A percentile compares a stretch with the other conserved stretches of the same genome.
phyloP scores from a whole-genome alignment of 108 stramenopile genomes.

The Nitzschia sp. region DNA sequence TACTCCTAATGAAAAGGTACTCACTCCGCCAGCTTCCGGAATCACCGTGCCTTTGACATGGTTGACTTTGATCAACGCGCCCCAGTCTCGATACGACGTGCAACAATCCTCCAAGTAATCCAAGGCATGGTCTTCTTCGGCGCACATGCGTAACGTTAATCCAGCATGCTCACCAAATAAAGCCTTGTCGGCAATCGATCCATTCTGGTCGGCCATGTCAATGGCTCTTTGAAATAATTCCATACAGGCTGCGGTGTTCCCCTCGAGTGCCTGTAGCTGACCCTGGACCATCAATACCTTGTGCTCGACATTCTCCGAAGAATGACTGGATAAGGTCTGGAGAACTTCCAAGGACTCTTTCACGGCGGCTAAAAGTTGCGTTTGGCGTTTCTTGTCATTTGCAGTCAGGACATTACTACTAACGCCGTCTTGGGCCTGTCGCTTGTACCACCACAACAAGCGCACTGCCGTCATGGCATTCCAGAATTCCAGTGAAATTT shows the following conservation, averaged over 20 bases:
- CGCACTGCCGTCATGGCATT: slow-evolving; percentile 13
- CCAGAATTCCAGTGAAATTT: neutral
- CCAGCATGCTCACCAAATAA: slow-evolving; percentile 9
- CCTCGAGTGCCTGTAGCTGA: neutral
- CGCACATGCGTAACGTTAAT: slow-evolving; percentile 5
- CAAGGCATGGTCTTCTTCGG: slow-evolving; percentile 6
- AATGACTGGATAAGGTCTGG: neutral
- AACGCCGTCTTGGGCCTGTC: neutral
- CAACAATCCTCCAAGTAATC: slow-evolving; percentile 16
- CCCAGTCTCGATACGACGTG: slow-evolving; percentile 6
- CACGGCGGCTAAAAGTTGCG: neutral
- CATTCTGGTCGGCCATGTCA: neutral
- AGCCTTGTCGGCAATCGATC: neutral
- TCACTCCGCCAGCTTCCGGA: slow-evolving; percentile 14
- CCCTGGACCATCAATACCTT: slow-evolving; percentile 11
- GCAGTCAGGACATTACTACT: neutral
- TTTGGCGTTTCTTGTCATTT: neutral
- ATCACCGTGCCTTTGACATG: slow-evolving; percentile 16
- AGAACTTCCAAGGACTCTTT: neutral
- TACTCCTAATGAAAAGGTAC: too few species aligned
- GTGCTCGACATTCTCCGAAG: neutral
- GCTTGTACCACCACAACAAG: neutral
- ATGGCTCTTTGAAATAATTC: neutral
- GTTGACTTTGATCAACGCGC: slow-evolving; percentile 17
- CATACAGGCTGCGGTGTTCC: neutral